These are phyloP conservation scores for Dioscorea zingiberensis DNA, from an alignment of 106 monocot genomes.

Conservation along the genomic window DNA sequence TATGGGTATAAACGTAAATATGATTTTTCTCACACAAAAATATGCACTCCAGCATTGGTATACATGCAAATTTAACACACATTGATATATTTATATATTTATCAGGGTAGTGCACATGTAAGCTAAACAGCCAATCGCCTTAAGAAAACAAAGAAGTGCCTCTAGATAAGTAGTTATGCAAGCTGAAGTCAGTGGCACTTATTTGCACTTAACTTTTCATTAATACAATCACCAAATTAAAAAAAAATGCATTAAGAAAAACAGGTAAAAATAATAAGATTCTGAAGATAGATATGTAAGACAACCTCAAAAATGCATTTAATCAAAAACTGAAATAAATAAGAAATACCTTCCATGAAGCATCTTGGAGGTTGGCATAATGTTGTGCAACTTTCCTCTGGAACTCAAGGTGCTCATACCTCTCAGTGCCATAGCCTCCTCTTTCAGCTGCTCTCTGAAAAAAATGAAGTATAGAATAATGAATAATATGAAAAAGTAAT, in stretches of 20 bases:
- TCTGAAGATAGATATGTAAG: background rate
- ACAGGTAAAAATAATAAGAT: background rate
- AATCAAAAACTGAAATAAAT: background rate
- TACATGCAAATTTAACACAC: too few relatives aligned
- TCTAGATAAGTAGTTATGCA: background rate
- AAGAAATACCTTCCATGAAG: conserved; percentile 71
- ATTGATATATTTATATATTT: too few relatives aligned
- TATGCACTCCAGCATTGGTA: too few relatives aligned
- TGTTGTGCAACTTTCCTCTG: conserved; percentile 67
- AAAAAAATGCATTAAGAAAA: background rate
- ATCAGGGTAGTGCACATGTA: too few relatives aligned
- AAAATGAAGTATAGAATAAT: background rate
- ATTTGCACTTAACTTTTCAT: background rate
- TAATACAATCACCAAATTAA: background rate
- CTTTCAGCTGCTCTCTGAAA: conserved; percentile 89
- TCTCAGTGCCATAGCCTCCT: conserved; percentile 89
- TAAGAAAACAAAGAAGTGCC: too few relatives aligned
- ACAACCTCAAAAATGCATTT: too few relatives aligned
- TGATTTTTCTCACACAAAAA: too few relatives aligned
- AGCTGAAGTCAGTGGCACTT: background rate
- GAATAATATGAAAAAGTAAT: too few relatives aligned
- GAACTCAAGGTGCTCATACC: conserved; percentile 88
- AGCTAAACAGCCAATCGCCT: too few relatives aligned
- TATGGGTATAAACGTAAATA: too few relatives aligned
- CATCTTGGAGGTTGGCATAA: conserved; percentile 55